Conservation (phyloP, 306 rosid species). For the Vigna reflexopilosa region DNA sequence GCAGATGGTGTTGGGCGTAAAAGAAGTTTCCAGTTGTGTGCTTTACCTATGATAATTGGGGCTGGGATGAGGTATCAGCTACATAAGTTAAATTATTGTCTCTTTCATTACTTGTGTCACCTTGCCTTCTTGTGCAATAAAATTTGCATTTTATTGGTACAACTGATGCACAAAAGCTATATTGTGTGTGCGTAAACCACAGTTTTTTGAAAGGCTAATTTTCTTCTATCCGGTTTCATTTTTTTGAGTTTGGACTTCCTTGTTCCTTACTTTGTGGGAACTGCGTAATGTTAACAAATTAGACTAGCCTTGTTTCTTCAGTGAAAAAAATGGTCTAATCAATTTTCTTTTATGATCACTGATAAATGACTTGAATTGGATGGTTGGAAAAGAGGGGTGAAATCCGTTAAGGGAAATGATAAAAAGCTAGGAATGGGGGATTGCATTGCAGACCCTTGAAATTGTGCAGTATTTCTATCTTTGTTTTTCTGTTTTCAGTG, state of each 20-base stretch:
- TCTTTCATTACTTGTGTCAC: slow-evolving; percentile 37
- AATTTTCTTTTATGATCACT: neutral
- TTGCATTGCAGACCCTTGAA: slow-evolving; percentile 2
- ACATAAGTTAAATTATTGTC: slow-evolving; percentile 25
- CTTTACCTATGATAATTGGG: slow-evolving; percentile 88
- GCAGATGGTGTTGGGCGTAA: slow-evolving; percentile 85
- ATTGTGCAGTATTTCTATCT: neutral
- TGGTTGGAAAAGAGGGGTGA: neutral
- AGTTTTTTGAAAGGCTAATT: too few species aligned
- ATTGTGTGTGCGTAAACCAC: too few species aligned
- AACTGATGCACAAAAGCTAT: too few species aligned
- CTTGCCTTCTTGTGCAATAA: slow-evolving; percentile 23
- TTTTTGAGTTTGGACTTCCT: neutral
- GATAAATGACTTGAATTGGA: neutral
- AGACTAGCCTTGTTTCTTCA: neutral
- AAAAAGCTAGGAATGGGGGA: neutral
- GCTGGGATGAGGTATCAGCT: slow-evolving; percentile 72
- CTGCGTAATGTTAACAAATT: slow-evolving; percentile 22
- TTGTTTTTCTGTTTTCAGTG: neutral
- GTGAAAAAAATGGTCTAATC: neutral
- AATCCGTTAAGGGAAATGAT: slow-evolving; percentile 12
- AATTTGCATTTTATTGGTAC: slow-evolving; percentile 13
- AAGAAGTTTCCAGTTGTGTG: slow-evolving; percentile 88
- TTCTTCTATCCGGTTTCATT: neutral
- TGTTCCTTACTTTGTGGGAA: neutral